Base-by-base conservation (phyloP, 441 rosid species). In the Hypseocharis bilobata region DNA sequence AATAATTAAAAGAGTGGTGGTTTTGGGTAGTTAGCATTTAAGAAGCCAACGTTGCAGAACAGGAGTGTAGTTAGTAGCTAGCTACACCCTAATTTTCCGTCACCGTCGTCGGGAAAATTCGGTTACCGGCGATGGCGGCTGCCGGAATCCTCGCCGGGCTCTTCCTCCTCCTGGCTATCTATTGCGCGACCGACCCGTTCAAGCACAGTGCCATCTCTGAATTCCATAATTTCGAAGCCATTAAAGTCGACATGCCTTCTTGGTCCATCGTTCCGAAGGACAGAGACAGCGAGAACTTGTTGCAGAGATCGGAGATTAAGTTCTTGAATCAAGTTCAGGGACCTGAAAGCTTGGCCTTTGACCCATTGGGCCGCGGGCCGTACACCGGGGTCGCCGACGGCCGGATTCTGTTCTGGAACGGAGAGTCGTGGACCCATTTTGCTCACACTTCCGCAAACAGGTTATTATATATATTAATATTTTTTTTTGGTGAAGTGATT, bases 361-460 rank as follows among this genome's bases (percentile, higher is more conserved):
- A 92, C 65, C 85, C 87, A 13, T 88, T 65, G 25, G 96, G 96
- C 30, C 88, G 95, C 14, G 97, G 98, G 6, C 96, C 96, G 10
- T 92, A 92, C 62, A 83, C 95, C 0, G 98, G 98, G 25, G 83
- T 89, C 36, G 98, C 96, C 57, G 96, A 89, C 73, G 98, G 98
- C 4, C 77, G 96, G 36, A 68, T 92, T 38, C 45, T 92, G 60
- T 85, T 89, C 66, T 85, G 92, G 92, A 70, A 89, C 65, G 96
- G 96, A 22, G 51, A 61, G 6, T 74, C 82, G 4, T 92, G 93
- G 95, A 75, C 6, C 59, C 88, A 86, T 78, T 92, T 91, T 61
- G 98, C 96, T 25, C 75, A 78, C 64, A 87, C 98, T 62, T 89
- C 98, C 8, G 66, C 55, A 3, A 86, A 86, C 38, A 84, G 96